Evolutionary conservation across 2,329 filamentous ascomycete species (phyloP), one percentile per base, ranked within the genome.

Genomic region (Arachnomyces sp.): DNA sequence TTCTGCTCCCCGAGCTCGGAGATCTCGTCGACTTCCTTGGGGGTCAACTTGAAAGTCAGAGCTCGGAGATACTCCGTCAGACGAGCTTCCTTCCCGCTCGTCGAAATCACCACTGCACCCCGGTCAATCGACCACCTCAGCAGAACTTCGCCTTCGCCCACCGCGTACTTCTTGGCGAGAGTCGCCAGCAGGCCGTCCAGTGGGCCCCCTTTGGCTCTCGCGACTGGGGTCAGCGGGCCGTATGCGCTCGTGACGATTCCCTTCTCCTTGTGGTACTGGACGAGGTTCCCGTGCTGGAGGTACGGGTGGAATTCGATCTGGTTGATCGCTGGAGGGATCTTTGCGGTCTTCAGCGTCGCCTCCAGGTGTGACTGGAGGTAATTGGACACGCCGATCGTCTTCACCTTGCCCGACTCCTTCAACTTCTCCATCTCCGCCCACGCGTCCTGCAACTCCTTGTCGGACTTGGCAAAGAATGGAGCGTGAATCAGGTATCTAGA

Each of bases 341-440:
- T 63, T 12, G 67, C 67, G 0, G 63, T 66, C 43, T 64, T 54
- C 28, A 70, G 60, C 14, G 74, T 69, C 8, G 68, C 66, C 34
- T 76, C 67, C 13, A 81, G 62, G 43, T 81, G 72, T 15, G 61
- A 55, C 16, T 71, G 66, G 4, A 73, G 58, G 56, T 72, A 82
- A 57, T 78, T 81, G 40, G 74, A 79, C 15, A 81, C 76, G 15
- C 77, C 78, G 45, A 81, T 81, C 5, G 72, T 73, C 39, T 71
- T 73, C 4, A 73, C 69, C 43, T 79, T 72, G 12, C 77, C 77
- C 11, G 68, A 57, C n/a, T 64, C 59, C 47, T 77, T 68, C 30
- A 81, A 59, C 30, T 67, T 58, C 51, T 82, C 77, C 75, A 81
- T 77, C 4, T 67, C 63, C 30, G 69, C 68, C 77, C 77, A 81